These are phyloP conservation scores for Casuarina glauca DNA, from an alignment of 306 rosid species.

Conservation along the genomic window DNA sequence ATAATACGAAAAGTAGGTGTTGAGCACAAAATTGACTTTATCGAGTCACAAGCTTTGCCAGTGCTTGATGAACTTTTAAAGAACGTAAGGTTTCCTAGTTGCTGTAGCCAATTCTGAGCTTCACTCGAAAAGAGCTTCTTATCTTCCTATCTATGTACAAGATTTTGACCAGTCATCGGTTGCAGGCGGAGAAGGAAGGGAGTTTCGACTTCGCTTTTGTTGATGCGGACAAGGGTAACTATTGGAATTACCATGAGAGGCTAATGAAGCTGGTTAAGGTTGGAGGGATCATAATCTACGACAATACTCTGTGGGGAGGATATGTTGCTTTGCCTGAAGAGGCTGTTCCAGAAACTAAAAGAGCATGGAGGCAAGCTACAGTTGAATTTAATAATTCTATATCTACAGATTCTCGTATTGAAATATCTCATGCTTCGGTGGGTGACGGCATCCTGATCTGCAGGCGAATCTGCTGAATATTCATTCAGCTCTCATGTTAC, in stretches of 20 bases:
- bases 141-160: too few species aligned
- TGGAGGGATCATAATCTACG: constrained; percentile 51
- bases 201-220: constrained; percentile 42
- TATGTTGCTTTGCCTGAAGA: constrained; percentile 42
- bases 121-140: not conserved
- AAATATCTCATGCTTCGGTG: constrained; percentile 35
- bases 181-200: constrained; percentile 37
- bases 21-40: constrained; percentile 36
- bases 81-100: not conserved
- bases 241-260: constrained; percentile 48
- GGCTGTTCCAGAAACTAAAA: constrained; percentile 23
- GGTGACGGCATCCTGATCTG: constrained; percentile 43
- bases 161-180: too few species aligned
- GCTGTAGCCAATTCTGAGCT: not conserved
- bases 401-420: constrained; percentile 33
- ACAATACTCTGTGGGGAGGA: constrained; percentile 48
- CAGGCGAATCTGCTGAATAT: constrained; percentile 30
- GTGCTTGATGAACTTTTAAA: constrained; percentile 27
- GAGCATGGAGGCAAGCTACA: constrained; percentile 2
- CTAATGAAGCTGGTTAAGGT: constrained; percentile 40
- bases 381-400: constrained; percentile 35
- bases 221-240: constrained; percentile 52
- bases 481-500: too few species aligned
- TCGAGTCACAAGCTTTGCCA: constrained; percentile 32
- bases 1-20: constrained; percentile 31